phyloP scores from a whole-genome alignment of 805 yeast genomes.

The Saturnispora hagleri region DNA sequence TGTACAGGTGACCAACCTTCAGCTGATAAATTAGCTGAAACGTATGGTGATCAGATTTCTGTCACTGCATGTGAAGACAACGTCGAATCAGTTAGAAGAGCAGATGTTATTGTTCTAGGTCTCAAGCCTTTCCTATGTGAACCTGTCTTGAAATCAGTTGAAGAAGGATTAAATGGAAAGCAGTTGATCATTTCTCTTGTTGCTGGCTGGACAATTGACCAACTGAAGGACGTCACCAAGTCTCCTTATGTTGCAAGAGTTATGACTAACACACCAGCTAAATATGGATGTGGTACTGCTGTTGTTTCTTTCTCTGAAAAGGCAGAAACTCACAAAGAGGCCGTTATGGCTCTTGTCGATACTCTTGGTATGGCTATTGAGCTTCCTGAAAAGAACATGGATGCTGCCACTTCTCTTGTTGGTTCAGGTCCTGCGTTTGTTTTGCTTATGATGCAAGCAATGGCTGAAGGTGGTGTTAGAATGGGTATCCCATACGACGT shows the following conservation, averaged over 20 bases:
- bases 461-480: conserved; percentile 89
- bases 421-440: conserved; percentile 98
- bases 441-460: conserved; percentile 77
- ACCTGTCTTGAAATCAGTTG: conserved; percentile 45
- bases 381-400: conserved; percentile 87
- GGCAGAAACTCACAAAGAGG: conserved; percentile 38
- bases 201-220: conserved; percentile 87
- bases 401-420: conserved; percentile 88
- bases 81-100: conserved; percentile 45
- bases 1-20: conserved; percentile 55
- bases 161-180: conserved; percentile 31
- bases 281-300: conserved; percentile 89
- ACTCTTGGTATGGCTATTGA: conserved; percentile 62
- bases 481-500: conserved; percentile 86
- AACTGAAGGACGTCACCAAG: conserved; percentile 37
- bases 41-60: conserved; percentile 45
- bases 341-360: conserved; percentile 43
- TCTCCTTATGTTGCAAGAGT: conserved; percentile 68
- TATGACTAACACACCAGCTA: conserved; percentile 98
- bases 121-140: conserved; percentile 79
- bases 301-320: conserved; percentile 64
- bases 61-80: conserved; percentile 43
- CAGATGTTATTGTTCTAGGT: conserved; percentile 71
- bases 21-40: conserved; percentile 37
- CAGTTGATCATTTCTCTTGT: conserved; percentile 59